Evolutionary conservation across 2,329 filamentous ascomycete genomes (phyloP), one percentile per base, ranked within the genome.

Genomic region (Claviceps maximensis): DNA sequence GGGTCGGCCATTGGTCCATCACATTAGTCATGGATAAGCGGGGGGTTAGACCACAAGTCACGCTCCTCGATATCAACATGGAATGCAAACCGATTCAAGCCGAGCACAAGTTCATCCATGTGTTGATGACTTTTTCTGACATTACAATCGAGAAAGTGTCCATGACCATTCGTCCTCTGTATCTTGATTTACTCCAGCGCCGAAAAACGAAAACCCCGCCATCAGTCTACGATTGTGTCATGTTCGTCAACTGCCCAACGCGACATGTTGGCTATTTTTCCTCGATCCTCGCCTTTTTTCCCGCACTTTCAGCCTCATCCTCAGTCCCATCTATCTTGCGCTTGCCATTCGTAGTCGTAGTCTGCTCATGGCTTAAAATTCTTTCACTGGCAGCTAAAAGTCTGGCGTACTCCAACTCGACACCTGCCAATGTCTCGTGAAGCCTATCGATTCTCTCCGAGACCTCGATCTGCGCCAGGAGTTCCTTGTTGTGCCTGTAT

Each of bases 361-460:
- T 49, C 45, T 53, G 56, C 19, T 42, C 52, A 50, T 69, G 61
- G 50, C 66, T 61, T 25, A 62, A 53, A 36, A 62, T 64, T n/a
- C 68, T 66, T 51, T 79, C 74, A 40, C 67, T 65, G 49, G 70
- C 68, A 17, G 68, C 67, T 40, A 91, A 67, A 42, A 89, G 70
- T 51, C 80, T 75, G n/a, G 78, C 78, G 65, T 89, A 91, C 59
- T 89, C 86, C 50, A 82, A 76, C 61, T 86, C 79, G 17, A 91
- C 84, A 48, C 77, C 78, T 17, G 75, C 71, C 23, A 89, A 70
- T 0, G 84, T 84, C 58, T 85, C 78, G 49, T 87, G 79, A 3
- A 94, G 72, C 71, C 85, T 88, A 54, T 86, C 78, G 8, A 86
- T 79, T 38, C 86, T 77, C 65, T 91, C 86, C 0, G 70, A 65